Conservation (phyloP, 805 yeast genomes). For the Ogataea siamensis region DNA sequence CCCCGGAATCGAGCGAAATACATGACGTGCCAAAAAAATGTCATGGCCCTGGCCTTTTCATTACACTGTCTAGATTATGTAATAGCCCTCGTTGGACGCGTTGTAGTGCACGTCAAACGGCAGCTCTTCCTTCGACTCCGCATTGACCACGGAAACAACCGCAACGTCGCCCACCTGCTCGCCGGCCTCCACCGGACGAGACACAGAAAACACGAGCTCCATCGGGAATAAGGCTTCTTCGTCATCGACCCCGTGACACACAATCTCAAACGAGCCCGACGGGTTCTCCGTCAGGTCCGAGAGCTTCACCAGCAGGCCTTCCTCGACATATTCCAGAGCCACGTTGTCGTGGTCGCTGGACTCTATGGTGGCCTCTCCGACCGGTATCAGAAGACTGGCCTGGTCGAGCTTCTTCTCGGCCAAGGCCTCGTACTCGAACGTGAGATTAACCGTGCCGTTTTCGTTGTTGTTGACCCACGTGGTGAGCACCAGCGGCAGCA, state of each 20-base stretch:
- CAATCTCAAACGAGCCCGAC: slow-evolving; percentile 76
- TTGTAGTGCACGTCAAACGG: slow-evolving; percentile 68
- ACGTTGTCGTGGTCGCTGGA: slow-evolving; percentile 55
- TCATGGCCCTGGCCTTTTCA: neutral
- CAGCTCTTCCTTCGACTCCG: slow-evolving; percentile 43
- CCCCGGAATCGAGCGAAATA: slow-evolving; percentile 11
- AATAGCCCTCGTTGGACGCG: slow-evolving; percentile 57
- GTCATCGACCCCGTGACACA: slow-evolving; percentile 60
- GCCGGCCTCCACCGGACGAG: slow-evolving; percentile 27
- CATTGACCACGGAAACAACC: slow-evolving; percentile 61
- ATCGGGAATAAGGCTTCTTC: slow-evolving; percentile 92
- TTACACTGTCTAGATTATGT: slow-evolving; percentile 36
- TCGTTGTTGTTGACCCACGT: slow-evolving; percentile 77
- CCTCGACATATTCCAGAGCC: slow-evolving; percentile 57
- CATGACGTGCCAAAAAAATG: neutral
- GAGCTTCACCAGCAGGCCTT: slow-evolving; percentile 68
- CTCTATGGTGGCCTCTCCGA: slow-evolving; percentile 52
- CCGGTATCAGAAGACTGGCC: slow-evolving; percentile 62
- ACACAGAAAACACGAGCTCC: slow-evolving; percentile 58
- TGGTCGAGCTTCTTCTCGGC: slow-evolving; percentile 50
- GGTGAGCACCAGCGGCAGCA: slow-evolving; percentile 68
- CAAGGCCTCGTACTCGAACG: slow-evolving; percentile 83
- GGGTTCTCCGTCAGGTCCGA: slow-evolving; percentile 47
- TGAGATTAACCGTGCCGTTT: slow-evolving; percentile 63
- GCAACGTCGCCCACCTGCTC: slow-evolving; percentile 56